Evolutionary conservation across 768 basidiomycete genomes (phyloP).

Genomic region (Lentinula guzmanii): DNA sequence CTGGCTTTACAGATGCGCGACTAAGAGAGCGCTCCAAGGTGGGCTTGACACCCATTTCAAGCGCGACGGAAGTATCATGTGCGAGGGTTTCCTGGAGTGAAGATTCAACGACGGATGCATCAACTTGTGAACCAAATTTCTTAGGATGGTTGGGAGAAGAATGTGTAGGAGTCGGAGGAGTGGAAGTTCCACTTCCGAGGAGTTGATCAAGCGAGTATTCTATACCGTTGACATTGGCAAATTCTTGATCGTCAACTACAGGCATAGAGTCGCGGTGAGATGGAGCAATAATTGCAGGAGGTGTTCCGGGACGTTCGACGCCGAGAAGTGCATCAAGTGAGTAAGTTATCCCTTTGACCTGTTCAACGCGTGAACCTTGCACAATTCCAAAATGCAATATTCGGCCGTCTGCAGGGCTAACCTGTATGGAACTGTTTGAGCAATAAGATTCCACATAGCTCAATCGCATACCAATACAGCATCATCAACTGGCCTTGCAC

Average conservation of each 20-base stretch:
- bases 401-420: conserved; percentile 92
- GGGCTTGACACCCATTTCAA: conserved; percentile 58
- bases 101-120: conserved; percentile 69
- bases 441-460: background rate
- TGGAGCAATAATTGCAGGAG: conserved; percentile 33
- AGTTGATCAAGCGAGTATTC: conserved; percentile 91
- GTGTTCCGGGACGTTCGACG: conserved; percentile 47
- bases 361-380: conserved; percentile 74
- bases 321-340: conserved; percentile 93
- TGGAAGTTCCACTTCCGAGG: conserved; percentile 52
- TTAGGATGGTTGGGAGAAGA: conserved; percentile 24
- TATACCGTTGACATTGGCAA: conserved; percentile 96
- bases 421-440: conserved; percentile 32
- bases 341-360: conserved; percentile 97
- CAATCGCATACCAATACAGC: conserved; percentile 55
- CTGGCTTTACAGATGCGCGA: conserved; percentile 41
- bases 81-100: conserved; percentile 51
- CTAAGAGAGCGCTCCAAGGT: conserved; percentile 27
- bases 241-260: conserved; percentile 78
- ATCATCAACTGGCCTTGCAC: conserved; percentile 72
- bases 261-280: conserved; percentile 46
- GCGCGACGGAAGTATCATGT: conserved; percentile 67
- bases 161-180: conserved; percentile 29
- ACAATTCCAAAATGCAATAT: conserved; percentile 91
- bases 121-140: conserved; percentile 64